Conservation (phyloP, 2,329 filamentous ascomycete genomes). For the Cadophora luteo-olivacea region DNA sequence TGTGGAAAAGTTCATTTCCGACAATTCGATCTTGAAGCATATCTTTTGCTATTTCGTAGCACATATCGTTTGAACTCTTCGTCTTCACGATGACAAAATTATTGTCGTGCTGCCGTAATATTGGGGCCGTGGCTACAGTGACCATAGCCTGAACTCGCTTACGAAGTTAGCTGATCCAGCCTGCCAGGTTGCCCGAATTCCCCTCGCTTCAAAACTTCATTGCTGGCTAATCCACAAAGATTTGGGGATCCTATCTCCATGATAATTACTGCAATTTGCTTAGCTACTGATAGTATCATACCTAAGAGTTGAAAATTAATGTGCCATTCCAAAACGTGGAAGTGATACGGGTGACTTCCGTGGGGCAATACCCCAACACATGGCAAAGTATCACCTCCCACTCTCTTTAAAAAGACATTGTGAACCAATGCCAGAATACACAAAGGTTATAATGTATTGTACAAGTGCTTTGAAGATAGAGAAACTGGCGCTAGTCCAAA, state of each 20-base stretch:
- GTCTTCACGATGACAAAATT: neutral
- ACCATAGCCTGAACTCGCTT: neutral
- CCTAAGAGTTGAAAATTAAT: neutral
- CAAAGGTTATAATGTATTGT: neutral
- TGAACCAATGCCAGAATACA: too few species aligned
- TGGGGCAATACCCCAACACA: neutral
- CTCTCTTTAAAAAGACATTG: neutral
- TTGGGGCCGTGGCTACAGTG: neutral
- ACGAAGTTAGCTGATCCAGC: neutral
- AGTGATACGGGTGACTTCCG: neutral
- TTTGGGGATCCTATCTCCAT: neutral
- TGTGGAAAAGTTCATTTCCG: too few species aligned
- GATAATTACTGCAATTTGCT: neutral
- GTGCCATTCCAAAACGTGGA: neutral
- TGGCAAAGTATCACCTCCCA: neutral
- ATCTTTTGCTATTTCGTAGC: neutral
- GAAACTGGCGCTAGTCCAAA: neutral
- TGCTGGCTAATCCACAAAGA: neutral
- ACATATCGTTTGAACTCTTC: neutral
- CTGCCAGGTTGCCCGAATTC: too few species aligned
- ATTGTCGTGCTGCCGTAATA: neutral
- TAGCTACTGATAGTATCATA: neutral
- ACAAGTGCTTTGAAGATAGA: neutral
- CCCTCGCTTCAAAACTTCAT: neutral
- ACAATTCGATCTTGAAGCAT: too few species aligned